Base-by-base conservation (phyloP, 2,329 filamentous ascomycete genomes). In the Cladosporium sp. region DNA sequence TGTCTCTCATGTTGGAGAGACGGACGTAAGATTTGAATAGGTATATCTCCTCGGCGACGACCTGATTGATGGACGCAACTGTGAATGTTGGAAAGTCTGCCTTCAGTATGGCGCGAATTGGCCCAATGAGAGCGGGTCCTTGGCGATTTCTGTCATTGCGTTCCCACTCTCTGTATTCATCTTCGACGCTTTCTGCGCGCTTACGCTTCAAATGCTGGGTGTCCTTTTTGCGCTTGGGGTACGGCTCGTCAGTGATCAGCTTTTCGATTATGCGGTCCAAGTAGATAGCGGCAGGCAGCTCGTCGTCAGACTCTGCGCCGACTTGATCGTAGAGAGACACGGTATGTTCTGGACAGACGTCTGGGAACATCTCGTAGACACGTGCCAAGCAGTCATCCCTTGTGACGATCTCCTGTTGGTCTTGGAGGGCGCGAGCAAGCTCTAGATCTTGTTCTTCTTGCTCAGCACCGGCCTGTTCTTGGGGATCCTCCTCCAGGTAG, bases 1-100 rank as follows among this genome's bases (percentile, higher is more conserved):
- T 63, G 20, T 69, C 67, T 55, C 59, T 65, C 20, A 60, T 55
- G 8, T 55, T 62, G n/a, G 68, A 71, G 14, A 78, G 63, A 6
- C 67, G 60, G 8, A 72, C 36, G 58, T 74, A 76, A 1, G 73
- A 65, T 59, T 74, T 72, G 65, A 69, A 77, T 5, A 78, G 69
- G 17, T 73, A 72, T 51, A 70, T 69, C 5, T 71, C 60, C 11
- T 58, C 45, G 15, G 30, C 51, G 5, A 77, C 50, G 1, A 67
- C 66, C 19, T 67, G 64, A 17, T 63, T 62, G 60, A 79, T 73
- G 59, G 73, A 72, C 15, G 67, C 64, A 11, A 69, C 66, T 1
- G 75, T 72, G 5, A 78, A 66, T 7, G 69, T 65, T 0, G 66
- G 70, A 51, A 77, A 78, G 43, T 78, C 75, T 54, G 76, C 72